Evolutionary conservation across 2,329 filamentous ascomycete genomes (phyloP).

Genomic region (Mycosphaerella sp.): DNA sequence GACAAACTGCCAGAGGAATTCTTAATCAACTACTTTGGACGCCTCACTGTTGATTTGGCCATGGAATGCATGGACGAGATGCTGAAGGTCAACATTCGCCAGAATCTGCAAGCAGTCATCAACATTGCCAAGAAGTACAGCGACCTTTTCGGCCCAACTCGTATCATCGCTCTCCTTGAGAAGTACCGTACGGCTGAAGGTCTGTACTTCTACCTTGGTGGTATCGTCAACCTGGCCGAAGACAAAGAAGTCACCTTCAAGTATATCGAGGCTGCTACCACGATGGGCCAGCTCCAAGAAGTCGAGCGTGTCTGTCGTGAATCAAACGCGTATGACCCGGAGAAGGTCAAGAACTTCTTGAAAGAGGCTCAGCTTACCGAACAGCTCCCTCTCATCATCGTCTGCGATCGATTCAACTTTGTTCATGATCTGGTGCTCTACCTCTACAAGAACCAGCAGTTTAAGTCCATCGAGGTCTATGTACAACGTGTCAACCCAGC

Average conservation of each 20-base stretch:
- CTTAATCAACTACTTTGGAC: slow-evolving; percentile 86
- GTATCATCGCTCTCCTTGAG: slow-evolving; percentile 88
- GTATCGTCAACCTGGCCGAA: slow-evolving; percentile 94
- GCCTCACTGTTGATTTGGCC: slow-evolving; percentile 90
- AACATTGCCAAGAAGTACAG: slow-evolving; percentile 98
- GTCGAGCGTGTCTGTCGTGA: slow-evolving; percentile 97
- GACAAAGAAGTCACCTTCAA: slow-evolving; percentile 97
- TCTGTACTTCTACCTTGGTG: slow-evolving; percentile 96
- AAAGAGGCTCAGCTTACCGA: slow-evolving; percentile 92
- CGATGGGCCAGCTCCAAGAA: slow-evolving; percentile 87
- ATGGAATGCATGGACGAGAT: slow-evolving; percentile 92
- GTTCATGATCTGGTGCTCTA: slow-evolving; percentile 94
- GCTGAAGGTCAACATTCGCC: slow-evolving; percentile 92
- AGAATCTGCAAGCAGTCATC: slow-evolving; percentile 90
- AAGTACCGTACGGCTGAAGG: slow-evolving; percentile 97
- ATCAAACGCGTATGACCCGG: slow-evolving; percentile 66
- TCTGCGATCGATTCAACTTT: slow-evolving; percentile 99
- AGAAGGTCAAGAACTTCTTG: slow-evolving; percentile 98
- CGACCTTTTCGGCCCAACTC: slow-evolving; percentile 80
- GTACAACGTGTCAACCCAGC: slow-evolving; percentile 94
- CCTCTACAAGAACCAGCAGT: slow-evolving; percentile 98
- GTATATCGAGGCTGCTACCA: slow-evolving; percentile 95
- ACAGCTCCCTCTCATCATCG: slow-evolving; percentile 92
- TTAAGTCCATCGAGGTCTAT: slow-evolving; percentile 97
- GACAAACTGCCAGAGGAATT: slow-evolving; percentile 88